These are phyloP conservation scores for Porphyrellus cyaneotinctus DNA, from an alignment of 768 basidiomycete species.

Conservation along the genomic window DNA sequence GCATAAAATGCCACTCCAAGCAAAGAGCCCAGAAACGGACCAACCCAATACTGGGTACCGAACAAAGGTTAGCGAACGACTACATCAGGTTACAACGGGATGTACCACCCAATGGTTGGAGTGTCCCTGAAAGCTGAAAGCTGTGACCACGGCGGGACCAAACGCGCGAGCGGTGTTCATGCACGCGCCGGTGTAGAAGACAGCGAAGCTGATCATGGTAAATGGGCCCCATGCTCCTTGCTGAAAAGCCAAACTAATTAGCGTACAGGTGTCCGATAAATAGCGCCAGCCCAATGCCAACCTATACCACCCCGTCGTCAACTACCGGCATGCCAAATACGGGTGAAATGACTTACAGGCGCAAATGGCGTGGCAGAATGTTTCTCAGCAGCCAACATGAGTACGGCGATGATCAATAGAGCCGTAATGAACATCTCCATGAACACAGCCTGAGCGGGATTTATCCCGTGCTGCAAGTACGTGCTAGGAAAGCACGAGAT, in stretches of 20 bases:
- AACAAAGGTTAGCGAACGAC: constrained; percentile 4
- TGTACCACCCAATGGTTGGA: constrained; percentile 60
- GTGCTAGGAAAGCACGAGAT: constrained; percentile 37
- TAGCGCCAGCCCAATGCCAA: constrained; percentile 63
- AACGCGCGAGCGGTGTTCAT: constrained; percentile 71
- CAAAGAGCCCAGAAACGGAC: constrained; percentile 63
- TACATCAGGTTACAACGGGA: not conserved
- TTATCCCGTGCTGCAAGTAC: constrained; percentile 42
- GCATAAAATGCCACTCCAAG: constrained; percentile 56
- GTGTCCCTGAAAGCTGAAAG: constrained; percentile 40
- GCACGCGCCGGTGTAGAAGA: constrained; percentile 59
- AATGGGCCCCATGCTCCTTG: not conserved
- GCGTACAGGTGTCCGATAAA: constrained; percentile 59
- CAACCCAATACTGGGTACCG: constrained; percentile 58
- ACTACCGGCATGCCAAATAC: not conserved
- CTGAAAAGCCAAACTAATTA: not conserved
- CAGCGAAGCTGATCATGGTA: constrained; percentile 43
- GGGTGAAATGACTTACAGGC: constrained; percentile 39
- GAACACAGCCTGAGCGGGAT: constrained; percentile 56
- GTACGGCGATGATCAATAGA: constrained; percentile 55
- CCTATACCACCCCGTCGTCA: constrained; percentile 27
- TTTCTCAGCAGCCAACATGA: constrained; percentile 73
- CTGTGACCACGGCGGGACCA: constrained; percentile 64
- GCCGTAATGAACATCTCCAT: constrained; percentile 71
- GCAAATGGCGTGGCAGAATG: constrained; percentile 63